Percentiles rank a stretch among this genome's conserved stretches.
Evolutionary conservation across 768 basidiomycete genomes (phyloP).

Genomic region (Amanita exitialis): DNA sequence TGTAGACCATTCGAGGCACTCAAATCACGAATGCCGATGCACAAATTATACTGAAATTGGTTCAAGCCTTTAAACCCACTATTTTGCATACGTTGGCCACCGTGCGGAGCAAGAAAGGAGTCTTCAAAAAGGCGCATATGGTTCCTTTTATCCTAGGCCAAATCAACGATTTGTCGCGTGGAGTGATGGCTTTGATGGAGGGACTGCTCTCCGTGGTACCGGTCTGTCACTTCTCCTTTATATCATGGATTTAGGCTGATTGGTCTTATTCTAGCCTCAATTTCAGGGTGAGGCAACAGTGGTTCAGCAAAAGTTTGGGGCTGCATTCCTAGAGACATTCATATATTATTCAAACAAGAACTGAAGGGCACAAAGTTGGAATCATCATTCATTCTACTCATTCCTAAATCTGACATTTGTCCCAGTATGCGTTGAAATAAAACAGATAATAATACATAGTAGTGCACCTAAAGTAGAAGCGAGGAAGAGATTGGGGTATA

Average conservation of each 20-base stretch:
- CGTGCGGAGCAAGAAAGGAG: neutral
- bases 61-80: neutral
- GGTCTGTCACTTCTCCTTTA: neutral
- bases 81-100: neutral
- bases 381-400: neutral
- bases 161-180: neutral
- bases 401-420: too few relatives aligned
- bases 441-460: too few relatives aligned
- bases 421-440: too few relatives aligned
- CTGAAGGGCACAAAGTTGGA: neutral
- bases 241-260: neutral
- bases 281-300: neutral
- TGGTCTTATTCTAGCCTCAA: neutral
- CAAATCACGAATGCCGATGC: neutral
- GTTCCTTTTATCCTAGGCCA: neutral
- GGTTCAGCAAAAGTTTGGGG: neutral
- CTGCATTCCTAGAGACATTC: neutral
- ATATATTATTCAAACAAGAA: neutral
- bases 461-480: too few relatives aligned
- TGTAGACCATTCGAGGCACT: neutral
- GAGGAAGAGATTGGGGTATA: too few relatives aligned
- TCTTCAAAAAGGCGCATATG: neutral
- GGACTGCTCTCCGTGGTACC: neutral
- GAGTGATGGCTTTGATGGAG: neutral
- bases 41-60: neutral